phyloP scores from a whole-genome alignment of 2,329 filamentous ascomycete species.

The Lecanicillium sp. region DNA sequence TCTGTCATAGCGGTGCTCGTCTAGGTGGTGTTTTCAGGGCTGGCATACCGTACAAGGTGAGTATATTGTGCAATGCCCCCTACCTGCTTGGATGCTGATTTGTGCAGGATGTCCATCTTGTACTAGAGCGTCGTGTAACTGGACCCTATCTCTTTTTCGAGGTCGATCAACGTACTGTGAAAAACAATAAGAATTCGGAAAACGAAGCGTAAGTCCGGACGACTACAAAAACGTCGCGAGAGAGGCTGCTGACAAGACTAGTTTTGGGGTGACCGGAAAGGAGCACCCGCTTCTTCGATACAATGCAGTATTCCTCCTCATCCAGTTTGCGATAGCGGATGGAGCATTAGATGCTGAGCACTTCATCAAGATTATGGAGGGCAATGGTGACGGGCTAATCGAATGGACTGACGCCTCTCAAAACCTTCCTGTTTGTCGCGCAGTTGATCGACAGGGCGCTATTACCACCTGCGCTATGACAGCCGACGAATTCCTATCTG shows the following conservation, averaged over 20 bases:
- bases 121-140: neutral
- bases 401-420: neutral
- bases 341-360: conserved; percentile 3
- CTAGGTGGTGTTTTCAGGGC: neutral
- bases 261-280: conserved; percentile 1
- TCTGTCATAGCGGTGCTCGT: conserved; percentile 4
- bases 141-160: conserved; percentile 2
- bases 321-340: conserved; percentile 7
- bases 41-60: conserved; percentile 3
- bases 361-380: conserved; percentile 1
- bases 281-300: conserved; percentile 5
- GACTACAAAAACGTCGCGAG: neutral
- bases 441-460: conserved; percentile 1
- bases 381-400: conserved; percentile 4
- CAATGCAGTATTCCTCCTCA: conserved; percentile 3
- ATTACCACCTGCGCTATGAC: conserved; percentile 1
- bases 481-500: neutral
- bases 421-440: neutral
- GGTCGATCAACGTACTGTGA: conserved; percentile 1
- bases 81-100: neutral
- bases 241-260: neutral
- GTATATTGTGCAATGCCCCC: neutral
- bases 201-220: neutral
- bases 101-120: conserved; percentile 1
- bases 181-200: neutral